Conservation (phyloP, 495 filamentous ascomycete genomes). For the Sordaria brevicollis region DNA sequence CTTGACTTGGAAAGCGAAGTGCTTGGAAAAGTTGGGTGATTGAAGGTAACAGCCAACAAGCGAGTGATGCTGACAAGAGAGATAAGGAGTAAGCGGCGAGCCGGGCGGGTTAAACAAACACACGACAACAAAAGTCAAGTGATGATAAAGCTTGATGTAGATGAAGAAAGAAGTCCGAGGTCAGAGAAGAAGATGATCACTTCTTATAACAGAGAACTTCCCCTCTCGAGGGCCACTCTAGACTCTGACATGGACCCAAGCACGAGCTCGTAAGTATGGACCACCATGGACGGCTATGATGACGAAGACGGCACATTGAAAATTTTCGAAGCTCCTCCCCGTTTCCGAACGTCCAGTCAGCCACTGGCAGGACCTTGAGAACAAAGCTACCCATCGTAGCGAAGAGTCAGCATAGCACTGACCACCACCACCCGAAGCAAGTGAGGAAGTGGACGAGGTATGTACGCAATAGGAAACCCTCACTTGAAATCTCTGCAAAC, state of each 20-base stretch:
- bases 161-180: not conserved
- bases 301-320: not conserved
- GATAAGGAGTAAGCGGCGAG: not conserved
- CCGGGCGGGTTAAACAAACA: not conserved
- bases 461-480: not conserved
- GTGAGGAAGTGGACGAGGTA: not conserved
- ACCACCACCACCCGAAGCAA: not conserved
- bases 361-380: not conserved
- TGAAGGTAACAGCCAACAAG: not conserved
- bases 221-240: not conserved
- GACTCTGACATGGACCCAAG: not conserved
- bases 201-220: not conserved
- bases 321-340: not conserved
- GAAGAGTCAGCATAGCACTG: not conserved
- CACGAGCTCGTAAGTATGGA: not conserved
- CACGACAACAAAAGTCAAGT: not conserved
- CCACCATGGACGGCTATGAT: not conserved
- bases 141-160: not conserved
- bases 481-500: not conserved
- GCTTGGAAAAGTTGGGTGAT: not conserved
- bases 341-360: not conserved
- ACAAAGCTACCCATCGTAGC: not conserved
- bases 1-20: not conserved
- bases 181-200: not conserved
- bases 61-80: not conserved